Evolutionary conservation across 345 rosid genomes (phyloP), one percentile per base, ranked within the genome.

Genomic region (Carallia pectinifolia): DNA sequence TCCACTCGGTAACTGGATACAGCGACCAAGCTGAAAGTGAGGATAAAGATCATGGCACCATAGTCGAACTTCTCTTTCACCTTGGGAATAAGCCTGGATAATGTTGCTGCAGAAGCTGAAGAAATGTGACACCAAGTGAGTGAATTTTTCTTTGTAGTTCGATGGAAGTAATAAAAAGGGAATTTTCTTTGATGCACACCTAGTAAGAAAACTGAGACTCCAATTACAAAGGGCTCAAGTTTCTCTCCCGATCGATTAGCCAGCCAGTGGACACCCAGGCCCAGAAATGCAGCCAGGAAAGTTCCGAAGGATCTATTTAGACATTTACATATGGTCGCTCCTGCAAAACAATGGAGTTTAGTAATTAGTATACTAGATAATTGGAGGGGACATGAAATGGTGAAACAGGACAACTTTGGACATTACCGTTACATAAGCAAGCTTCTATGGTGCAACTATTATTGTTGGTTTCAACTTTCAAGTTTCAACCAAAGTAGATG

Each of bases 1-100:
- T 76, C 81, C 13, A 76, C 81, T 2, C 83, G 70, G 59, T 80
- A 76, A 10, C 87, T 84, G 23, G 86, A 83, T 2, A 83, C 67
- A 4, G 82, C 16, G 1, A 83, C 76, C 44, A 81, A 62, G 74
- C 82, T 70, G 73, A 83, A 83, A 19, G 87, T 83, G 48, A 83
- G 84, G 65, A 83, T 81, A 53, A 83, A 83, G 75, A 83, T 83
- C 81, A 79, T 10, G 61, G 73, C 70, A 6, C 87, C 87, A 64
- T 83, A 83, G 58, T 83, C 87, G 9, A 78, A 83, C 68, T 67
- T 58, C 6, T 71, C 74, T 56, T 75, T 83, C 7, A 80, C 63
- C 8, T 78, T 52, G 19, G 86, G 84, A 36, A 83, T 74, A 58
- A 77, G 80, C 78, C 82, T 72, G 1, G 79, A 72, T 66, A 81